Conservation (phyloP, 768 basidiomycete species). For the Tulasnella sp. region DNA sequence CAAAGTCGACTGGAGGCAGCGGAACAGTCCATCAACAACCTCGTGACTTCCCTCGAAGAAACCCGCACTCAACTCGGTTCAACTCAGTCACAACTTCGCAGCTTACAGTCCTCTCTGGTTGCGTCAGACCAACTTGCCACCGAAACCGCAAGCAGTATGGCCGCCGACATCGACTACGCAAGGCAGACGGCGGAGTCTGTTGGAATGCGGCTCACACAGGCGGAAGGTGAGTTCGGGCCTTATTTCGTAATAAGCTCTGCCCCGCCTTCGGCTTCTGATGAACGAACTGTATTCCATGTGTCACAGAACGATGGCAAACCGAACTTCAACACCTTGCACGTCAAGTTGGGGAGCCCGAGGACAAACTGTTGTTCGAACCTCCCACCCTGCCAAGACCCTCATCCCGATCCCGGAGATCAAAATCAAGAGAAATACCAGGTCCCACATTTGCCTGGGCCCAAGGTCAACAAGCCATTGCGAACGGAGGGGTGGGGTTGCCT, state of each 20-base stretch:
- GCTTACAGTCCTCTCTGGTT: background rate
- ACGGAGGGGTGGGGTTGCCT: background rate
- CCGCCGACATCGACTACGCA: background rate
- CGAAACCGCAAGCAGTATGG: background rate
- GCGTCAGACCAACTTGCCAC: conserved; percentile 1
- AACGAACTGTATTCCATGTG: background rate
- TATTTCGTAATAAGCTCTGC: conserved; percentile 6
- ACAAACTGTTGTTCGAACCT: conserved; percentile 22
- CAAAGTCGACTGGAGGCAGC: conserved; percentile 17
- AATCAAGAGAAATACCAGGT: background rate
- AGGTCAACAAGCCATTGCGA: conserved; percentile 20
- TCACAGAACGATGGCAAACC: conserved; percentile 21
- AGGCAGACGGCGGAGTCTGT: conserved; percentile 15
- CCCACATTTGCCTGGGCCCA: conserved; percentile 17
- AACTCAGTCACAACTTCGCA: conserved; percentile 4
- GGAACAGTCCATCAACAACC: conserved; percentile 19
- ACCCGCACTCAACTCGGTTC: conserved; percentile 19
- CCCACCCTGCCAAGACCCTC: conserved; percentile 5
- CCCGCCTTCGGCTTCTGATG: background rate
- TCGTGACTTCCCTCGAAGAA: conserved; percentile 11
- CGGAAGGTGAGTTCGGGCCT: conserved; percentile 16
- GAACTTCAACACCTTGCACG: background rate
- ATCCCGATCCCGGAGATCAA: conserved; percentile 16
- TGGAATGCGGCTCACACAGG: conserved; percentile 22
- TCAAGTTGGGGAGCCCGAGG: background rate